Percentiles rank a stretch among this genome's conserved stretches.
These are phyloP conservation scores for Manihot esculenta DNA, from an alignment of 441 rosid genomes.

Conservation along the genomic window DNA sequence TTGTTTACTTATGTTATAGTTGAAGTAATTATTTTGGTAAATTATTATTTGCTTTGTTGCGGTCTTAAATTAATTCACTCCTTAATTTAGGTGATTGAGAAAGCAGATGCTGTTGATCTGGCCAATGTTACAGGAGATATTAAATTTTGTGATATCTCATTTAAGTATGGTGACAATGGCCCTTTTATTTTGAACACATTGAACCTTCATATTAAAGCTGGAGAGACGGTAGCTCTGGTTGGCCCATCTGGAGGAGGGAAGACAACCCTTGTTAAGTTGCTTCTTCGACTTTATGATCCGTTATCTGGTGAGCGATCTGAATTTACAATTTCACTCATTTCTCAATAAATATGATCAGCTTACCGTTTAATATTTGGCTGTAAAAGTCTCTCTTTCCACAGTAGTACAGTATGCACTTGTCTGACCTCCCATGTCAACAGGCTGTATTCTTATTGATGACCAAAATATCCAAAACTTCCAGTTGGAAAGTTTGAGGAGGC, in stretches of 20 bases:
- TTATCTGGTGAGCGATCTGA: slow-evolving; percentile 51
- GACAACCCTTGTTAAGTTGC: slow-evolving; percentile 84
- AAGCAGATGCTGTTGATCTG: slow-evolving; percentile 52
- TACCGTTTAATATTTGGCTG: slow-evolving; percentile 11
- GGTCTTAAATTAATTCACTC: slow-evolving; percentile 19
- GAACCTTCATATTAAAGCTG: slow-evolving; percentile 80
- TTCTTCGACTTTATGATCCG: slow-evolving; percentile 88
- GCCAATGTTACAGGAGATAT: slow-evolving; percentile 67
- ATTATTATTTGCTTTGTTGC: neutral
- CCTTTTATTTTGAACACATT: slow-evolving; percentile 60
- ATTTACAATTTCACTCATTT: slow-evolving; percentile 5
- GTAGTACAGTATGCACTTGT: neutral
- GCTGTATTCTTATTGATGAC: slow-evolving; percentile 65
- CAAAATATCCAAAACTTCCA: slow-evolving; percentile 53
- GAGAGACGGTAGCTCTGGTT: slow-evolving; percentile 86
- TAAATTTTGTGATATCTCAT: slow-evolving; percentile 63
- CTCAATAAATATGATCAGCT: slow-evolving; percentile 10
- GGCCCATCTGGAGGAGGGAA: slow-evolving; percentile 99
- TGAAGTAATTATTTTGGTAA: neutral
- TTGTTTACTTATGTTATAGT: neutral
- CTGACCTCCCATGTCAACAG: slow-evolving; percentile 37
- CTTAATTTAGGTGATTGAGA: slow-evolving; percentile 58
- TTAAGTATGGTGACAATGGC: slow-evolving; percentile 52
- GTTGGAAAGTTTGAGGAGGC: slow-evolving; percentile 71
- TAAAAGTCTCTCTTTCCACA: neutral